Conservation (phyloP, 768 basidiomycete genomes). For the Phallus indusiatus region DNA sequence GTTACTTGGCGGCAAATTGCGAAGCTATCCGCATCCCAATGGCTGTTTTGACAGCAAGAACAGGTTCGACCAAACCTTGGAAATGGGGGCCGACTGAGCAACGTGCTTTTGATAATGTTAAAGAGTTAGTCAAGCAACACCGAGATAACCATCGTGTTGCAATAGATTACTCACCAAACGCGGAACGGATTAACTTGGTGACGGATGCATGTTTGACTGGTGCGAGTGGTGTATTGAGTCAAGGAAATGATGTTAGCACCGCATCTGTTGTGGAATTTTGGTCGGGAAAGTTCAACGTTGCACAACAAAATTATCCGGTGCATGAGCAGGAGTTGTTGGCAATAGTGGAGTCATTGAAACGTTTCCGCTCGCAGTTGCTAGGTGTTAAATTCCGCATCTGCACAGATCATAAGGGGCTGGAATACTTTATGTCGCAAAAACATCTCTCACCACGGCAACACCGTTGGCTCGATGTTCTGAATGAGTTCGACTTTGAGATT, state of each 20-base stretch:
- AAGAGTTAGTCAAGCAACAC: slow-evolving; percentile 7
- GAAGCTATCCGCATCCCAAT: slow-evolving; percentile 11
- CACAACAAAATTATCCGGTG: slow-evolving; percentile 32
- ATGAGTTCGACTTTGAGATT: slow-evolving; percentile 7
- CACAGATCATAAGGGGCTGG: slow-evolving; percentile 30
- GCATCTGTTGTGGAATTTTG: slow-evolving; percentile 24
- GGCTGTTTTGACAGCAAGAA: slow-evolving; percentile 11
- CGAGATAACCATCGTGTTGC: slow-evolving; percentile 1
- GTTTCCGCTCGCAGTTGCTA: slow-evolving; percentile 11
- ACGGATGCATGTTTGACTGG: slow-evolving; percentile 26
- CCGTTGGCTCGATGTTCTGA: slow-evolving; percentile 1
- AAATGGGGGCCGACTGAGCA: slow-evolving; percentile 14
- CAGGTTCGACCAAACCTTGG: slow-evolving; percentile 8
- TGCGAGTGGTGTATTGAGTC: slow-evolving; percentile 20
- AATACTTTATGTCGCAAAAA: slow-evolving; percentile 18
- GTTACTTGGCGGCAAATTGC: slow-evolving; percentile 14
- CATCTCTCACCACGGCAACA: background rate
- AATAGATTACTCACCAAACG: background rate
- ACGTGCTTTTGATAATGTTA: slow-evolving; percentile 13
- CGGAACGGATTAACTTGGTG: slow-evolving; percentile 19
- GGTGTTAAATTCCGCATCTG: slow-evolving; percentile 20
- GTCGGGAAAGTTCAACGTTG: slow-evolving; percentile 27
- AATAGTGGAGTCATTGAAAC: slow-evolving; percentile 20
- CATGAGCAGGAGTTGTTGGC: slow-evolving; percentile 19
- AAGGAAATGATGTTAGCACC: slow-evolving; percentile 19